Evolutionary conservation across 345 rosid genomes (phyloP).

Genomic region (Brassica nigra): DNA sequence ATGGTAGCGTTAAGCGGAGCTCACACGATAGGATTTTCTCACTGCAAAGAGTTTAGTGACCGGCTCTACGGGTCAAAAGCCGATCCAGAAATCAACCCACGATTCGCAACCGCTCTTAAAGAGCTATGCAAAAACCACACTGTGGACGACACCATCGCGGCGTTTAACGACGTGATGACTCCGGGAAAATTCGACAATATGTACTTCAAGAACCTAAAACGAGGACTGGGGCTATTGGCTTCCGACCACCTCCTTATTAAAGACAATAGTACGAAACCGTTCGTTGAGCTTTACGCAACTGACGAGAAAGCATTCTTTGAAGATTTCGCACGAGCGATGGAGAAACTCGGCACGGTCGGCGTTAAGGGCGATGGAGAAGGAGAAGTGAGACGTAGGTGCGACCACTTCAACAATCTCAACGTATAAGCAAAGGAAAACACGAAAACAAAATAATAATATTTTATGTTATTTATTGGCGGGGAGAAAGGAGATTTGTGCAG

Average conservation of each 20-base stretch:
- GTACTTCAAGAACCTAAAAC: slow-evolving; percentile 50
- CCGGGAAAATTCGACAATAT: slow-evolving; percentile 59
- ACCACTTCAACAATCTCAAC: slow-evolving; percentile 44
- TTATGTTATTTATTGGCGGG: slow-evolving; percentile 9
- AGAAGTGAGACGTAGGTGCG: slow-evolving; percentile 59
- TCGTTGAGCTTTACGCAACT: slow-evolving; percentile 45
- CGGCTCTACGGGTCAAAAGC: slow-evolving; percentile 40
- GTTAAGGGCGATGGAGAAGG: slow-evolving; percentile 49
- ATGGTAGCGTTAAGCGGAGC: slow-evolving; percentile 61
- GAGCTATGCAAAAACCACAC: slow-evolving; percentile 43
- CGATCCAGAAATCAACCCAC: slow-evolving; percentile 45
- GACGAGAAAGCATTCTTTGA: slow-evolving; percentile 48
- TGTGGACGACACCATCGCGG: slow-evolving; percentile 45
- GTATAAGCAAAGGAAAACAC: slow-evolving; percentile 11
- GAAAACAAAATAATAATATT: not conserved
- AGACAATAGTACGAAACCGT: slow-evolving; percentile 44
- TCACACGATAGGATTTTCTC: slow-evolving; percentile 68
- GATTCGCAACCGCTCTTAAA: slow-evolving; percentile 47
- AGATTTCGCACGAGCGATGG: slow-evolving; percentile 52
- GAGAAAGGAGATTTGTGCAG: slow-evolving; percentile 13
- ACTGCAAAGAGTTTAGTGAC: slow-evolving; percentile 52
- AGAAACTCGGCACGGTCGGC: slow-evolving; percentile 45
- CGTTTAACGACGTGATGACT: slow-evolving; percentile 59
- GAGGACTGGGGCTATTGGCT: slow-evolving; percentile 48
- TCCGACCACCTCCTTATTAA: slow-evolving; percentile 40